Percentiles rank a stretch among this genome's conserved stretches.
Conservation (phyloP, 768 basidiomycete species). For the Gloeostereum incarnatum region DNA sequence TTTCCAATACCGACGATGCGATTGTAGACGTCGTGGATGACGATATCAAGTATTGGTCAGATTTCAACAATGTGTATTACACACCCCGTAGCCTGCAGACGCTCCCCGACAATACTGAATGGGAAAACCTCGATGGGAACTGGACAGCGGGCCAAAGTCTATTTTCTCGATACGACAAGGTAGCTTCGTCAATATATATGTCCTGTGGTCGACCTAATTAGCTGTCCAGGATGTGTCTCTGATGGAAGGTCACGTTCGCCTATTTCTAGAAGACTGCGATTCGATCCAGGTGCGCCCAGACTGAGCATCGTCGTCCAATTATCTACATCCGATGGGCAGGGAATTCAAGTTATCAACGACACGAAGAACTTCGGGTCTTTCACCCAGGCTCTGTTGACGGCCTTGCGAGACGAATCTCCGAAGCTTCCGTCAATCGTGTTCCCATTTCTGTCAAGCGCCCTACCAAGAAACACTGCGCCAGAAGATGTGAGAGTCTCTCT, state of each 20-base stretch:
- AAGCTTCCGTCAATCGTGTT: constrained; percentile 54
- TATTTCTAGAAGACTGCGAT: constrained; percentile 69
- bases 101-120: constrained; percentile 47
- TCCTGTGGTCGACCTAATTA: constrained; percentile 1
- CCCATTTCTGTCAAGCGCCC: constrained; percentile 42
- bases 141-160: constrained; percentile 46
- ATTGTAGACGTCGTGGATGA: constrained; percentile 10
- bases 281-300: constrained; percentile 47
- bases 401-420: constrained; percentile 58
- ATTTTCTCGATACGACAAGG: constrained; percentile 49
- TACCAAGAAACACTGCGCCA: constrained; percentile 20
- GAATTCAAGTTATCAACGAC: constrained; percentile 61
- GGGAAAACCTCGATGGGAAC: constrained; percentile 42
- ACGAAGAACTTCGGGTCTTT: constrained; percentile 59
- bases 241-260: constrained; percentile 61
- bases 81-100: constrained; percentile 57
- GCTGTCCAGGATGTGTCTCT: constrained; percentile 42
- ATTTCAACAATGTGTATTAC: constrained; percentile 57
- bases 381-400: constrained; percentile 42
- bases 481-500: constrained; percentile 32
- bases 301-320: not conserved
- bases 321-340: constrained; percentile 31
- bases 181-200: constrained; percentile 12
- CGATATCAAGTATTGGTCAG: constrained; percentile 56
- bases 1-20: constrained; percentile 11